Base-by-base conservation (phyloP, 805 yeast species). In the Alloascoidea hylecoeti region DNA sequence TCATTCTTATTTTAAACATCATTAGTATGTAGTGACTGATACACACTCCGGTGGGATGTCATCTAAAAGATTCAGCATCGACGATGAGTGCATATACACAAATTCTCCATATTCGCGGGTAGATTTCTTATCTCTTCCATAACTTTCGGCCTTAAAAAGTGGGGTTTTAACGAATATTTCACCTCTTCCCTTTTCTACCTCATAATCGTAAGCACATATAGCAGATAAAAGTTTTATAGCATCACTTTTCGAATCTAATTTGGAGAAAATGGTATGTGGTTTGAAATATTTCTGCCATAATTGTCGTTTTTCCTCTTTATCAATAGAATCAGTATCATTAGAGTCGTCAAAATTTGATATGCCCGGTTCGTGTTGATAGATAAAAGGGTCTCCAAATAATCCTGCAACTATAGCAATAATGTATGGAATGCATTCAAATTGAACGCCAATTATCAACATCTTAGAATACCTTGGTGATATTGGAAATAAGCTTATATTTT, bases 401-500 rank as follows among this genome's bases (percentile, higher is more conserved):
- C 86, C 95, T 19, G 96, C 80, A 1, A 92, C 96, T 38, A 92
- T 68, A 0, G 96, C 92, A 35, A 92, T 74, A n/a, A 92, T 68
- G 51, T 83, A 89, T 0, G 94, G 85, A 39, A 92, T 60, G 56
- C 96, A 88, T 4, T 71, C 78, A 34, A 71, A 74, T 54, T 92
- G 96, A 53, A 85, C 82, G 4, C 95, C 95, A 32, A 89, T 72
- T 18, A 88, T 67, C 40, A 92, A 63, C 70, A 92, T 84, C 52
- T 88, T 88, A 2, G 97, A 77, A 55, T 81, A 94, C 36, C 98
- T 66, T 2, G 99, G 98, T 50, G 92, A 78, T 47, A 92, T 64
- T 32, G 99, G 99, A 64, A 92, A 89, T 40, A 75, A 60, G 45
- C 94, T 75, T 95, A 92, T 92, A 37, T 75, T 73, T 44, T 62